phyloP scores from a whole-genome alignment of 306 rosid species.

The Vicia faba region DNA sequence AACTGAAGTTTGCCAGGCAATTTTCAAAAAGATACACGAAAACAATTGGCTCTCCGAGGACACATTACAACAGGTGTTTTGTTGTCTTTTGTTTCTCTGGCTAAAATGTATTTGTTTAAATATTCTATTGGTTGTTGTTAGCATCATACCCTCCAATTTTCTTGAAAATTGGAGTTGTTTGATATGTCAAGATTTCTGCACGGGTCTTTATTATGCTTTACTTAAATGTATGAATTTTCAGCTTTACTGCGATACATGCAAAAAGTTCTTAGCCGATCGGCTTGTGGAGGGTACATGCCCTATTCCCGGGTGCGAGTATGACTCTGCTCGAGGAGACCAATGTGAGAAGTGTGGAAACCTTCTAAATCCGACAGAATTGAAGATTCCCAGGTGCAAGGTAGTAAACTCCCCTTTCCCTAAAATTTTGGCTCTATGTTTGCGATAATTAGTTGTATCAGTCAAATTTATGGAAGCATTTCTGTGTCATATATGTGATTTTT shows the following conservation, averaged over 20 bases:
- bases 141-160: background rate
- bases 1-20: conserved; percentile 88
- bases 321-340: conserved; percentile 95
- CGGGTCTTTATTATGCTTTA: conserved; percentile 6
- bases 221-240: conserved; percentile 47
- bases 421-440: conserved; percentile 14
- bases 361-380: conserved; percentile 82
- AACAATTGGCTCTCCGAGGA: conserved; percentile 85
- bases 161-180: conserved; percentile 22
- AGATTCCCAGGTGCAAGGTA: conserved; percentile 93
- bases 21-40: conserved; percentile 64
- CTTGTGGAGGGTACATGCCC: conserved; percentile 95
- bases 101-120: conserved; percentile 17
- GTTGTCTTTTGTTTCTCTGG: conserved; percentile 21
- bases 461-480: conserved; percentile 4
- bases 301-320: conserved; percentile 72
- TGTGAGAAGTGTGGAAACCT: conserved; percentile 97
- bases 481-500: background rate
- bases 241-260: conserved; percentile 85
- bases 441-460: conserved; percentile 18
- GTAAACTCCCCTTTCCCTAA: background rate
- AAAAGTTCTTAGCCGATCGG: conserved; percentile 86
- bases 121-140: conserved; percentile 7
- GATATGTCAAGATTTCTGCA: conserved; percentile 7
- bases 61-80: conserved; percentile 82